Evolutionary conservation across 1,284 basidiomycete genomes (phyloP).

Genomic region (Porogramme epimiltina): DNA sequence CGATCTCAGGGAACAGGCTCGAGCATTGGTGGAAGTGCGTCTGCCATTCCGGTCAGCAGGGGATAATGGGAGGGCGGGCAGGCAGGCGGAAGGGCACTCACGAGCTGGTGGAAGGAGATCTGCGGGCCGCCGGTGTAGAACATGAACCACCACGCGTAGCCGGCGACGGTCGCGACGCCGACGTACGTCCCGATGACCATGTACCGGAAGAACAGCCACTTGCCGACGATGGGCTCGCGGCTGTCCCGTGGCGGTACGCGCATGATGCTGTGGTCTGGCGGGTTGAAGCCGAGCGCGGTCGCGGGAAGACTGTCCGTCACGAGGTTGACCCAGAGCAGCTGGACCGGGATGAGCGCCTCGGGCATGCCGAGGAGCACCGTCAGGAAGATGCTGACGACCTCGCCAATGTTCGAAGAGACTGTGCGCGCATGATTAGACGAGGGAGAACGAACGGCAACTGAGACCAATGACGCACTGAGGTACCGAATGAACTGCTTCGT

Average conservation of each 20-base stretch:
- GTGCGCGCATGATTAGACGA: conserved; percentile 34
- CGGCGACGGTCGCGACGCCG: conserved; percentile 92
- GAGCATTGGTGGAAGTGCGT: conserved; percentile 95
- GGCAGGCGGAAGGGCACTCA: conserved; percentile 43
- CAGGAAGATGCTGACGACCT: conserved; percentile 97
- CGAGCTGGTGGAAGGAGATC: conserved; percentile 91
- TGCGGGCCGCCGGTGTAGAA: conserved; percentile 89
- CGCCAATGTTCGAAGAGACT: conserved; percentile 99
- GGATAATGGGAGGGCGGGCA: not conserved
- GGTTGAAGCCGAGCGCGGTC: conserved; percentile 98
- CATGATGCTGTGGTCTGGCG: conserved; percentile 96
- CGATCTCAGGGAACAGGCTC: conserved; percentile 80
- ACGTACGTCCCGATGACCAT: conserved; percentile 93
- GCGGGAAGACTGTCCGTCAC: conserved; percentile 96
- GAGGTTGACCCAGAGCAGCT: conserved; percentile 96
- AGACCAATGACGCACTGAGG: conserved; percentile 60
- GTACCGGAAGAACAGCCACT: conserved; percentile 96
- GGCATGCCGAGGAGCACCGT: conserved; percentile 98
- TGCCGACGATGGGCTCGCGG: conserved; percentile 88
- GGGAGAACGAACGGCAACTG: not conserved
- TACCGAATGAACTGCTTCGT: conserved; percentile 98
- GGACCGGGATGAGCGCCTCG: conserved; percentile 96
- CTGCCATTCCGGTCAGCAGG: conserved; percentile 48
- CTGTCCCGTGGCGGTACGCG: conserved; percentile 86
- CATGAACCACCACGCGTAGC: conserved; percentile 99